A percentile compares a stretch with the other conserved stretches of the same genome.
These are phyloP conservation scores for Hirschfeldia incana DNA, from an alignment of 345 rosid genomes.

Conservation along the genomic window DNA sequence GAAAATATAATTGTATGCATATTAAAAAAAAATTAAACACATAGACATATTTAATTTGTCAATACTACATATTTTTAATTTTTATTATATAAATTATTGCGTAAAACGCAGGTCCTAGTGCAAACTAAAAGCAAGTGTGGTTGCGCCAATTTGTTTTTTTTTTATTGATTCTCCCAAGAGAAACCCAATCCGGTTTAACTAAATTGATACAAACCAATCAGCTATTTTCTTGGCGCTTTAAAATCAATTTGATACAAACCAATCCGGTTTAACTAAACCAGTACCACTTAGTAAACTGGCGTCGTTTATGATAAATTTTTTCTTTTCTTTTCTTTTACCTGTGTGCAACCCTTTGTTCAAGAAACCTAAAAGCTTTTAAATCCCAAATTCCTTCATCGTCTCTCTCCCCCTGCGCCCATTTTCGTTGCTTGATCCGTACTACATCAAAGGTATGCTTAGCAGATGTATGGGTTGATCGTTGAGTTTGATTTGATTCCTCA, in stretches of 20 bases:
- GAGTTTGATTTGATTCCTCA: neutral
- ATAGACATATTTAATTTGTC: too few relatives aligned
- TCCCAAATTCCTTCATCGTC: slow-evolving; percentile 10
- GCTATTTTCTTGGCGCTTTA: neutral
- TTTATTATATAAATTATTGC: too few relatives aligned
- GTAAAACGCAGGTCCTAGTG: too few relatives aligned
- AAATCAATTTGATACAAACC: neutral
- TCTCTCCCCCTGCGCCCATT: neutral
- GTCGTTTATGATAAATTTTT: neutral
- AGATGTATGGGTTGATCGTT: neutral
- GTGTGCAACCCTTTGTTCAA: slow-evolving; percentile 20
- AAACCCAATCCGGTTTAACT: too few relatives aligned
- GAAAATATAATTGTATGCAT: too few relatives aligned
- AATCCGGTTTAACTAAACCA: neutral
- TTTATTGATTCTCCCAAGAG: too few relatives aligned
- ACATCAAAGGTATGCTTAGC: slow-evolving; percentile 11
- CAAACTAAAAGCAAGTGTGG: too few relatives aligned
- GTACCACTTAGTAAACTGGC: neutral
- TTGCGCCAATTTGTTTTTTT: too few relatives aligned
- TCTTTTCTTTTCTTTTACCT: neutral
- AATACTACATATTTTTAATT: too few relatives aligned
- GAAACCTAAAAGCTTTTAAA: slow-evolving; percentile 23
- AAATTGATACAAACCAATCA: too few relatives aligned
- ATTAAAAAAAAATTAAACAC: too few relatives aligned
- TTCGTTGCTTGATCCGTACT: slow-evolving; percentile 9